Conservation (phyloP, 129 eudicot species). For the Flaveria linearis region DNA sequence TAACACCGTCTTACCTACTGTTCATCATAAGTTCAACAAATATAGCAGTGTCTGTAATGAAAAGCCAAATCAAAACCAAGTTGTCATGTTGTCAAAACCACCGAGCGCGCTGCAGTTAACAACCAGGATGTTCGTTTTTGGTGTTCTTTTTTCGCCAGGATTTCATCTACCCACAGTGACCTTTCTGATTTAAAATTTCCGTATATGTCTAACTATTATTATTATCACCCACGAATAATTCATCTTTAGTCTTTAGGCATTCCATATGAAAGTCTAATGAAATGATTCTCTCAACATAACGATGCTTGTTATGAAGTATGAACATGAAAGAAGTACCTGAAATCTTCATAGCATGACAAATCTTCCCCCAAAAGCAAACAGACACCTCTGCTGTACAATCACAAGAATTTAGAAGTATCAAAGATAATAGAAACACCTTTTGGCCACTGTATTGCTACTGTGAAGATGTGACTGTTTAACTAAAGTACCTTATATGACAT, state of each 20-base stretch:
- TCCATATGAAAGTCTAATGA: constrained; percentile 13
- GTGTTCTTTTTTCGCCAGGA: too few relatives aligned
- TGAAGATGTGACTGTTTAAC: constrained; percentile 5
- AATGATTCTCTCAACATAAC: constrained; percentile 15
- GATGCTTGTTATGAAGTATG: constrained; percentile 13
- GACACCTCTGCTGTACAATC: background rate
- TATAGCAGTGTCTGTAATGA: too few relatives aligned
- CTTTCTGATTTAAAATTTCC: too few relatives aligned
- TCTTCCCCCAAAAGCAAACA: constrained; percentile 22
- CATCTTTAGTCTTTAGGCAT: background rate
- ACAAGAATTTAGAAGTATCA: background rate
- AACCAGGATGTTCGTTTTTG: too few relatives aligned
- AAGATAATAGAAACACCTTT: background rate
- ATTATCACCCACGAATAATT: background rate
- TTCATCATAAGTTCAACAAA: too few relatives aligned
- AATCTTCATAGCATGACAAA: constrained; percentile 21
- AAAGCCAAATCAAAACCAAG: too few relatives aligned
- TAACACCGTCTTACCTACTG: too few relatives aligned
- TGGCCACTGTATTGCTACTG: background rate
- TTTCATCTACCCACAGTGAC: too few relatives aligned
- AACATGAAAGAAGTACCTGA: constrained; percentile 27
- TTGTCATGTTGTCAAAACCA: too few relatives aligned
- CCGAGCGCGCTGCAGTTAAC: too few relatives aligned
- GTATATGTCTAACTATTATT: too few relatives aligned
- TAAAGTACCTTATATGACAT: constrained; percentile 35